Conservation (phyloP, 2,329 filamentous ascomycete genomes). For the Hypoxylon sp. region DNA sequence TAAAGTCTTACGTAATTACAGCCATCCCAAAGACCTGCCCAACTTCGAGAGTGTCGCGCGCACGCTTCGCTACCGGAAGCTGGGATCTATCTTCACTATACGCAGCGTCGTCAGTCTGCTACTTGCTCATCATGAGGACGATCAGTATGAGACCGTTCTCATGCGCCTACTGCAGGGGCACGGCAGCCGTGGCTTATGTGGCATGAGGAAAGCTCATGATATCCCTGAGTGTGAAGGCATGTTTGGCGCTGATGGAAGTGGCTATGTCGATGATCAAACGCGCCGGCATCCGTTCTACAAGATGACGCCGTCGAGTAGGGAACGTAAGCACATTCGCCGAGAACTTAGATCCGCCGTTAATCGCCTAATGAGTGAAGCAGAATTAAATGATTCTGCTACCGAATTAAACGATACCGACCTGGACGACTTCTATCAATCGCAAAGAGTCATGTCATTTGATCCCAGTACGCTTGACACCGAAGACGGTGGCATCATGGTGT, state of each 20-base stretch:
- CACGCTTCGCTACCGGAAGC: constrained; percentile 77
- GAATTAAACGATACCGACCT: constrained; percentile 44
- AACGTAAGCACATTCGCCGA: constrained; percentile 48
- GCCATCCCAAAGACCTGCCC: constrained; percentile 61
- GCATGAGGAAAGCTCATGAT: constrained; percentile 74
- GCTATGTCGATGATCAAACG: constrained; percentile 66
- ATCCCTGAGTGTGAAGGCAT: constrained; percentile 90
- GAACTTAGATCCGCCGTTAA: constrained; percentile 49
- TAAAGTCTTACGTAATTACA: constrained; percentile 49
- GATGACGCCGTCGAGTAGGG: constrained; percentile 49
- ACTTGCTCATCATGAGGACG: constrained; percentile 89
- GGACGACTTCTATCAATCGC: constrained; percentile 42
- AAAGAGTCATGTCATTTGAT: constrained; percentile 31
- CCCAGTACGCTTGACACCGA: constrained; percentile 62
- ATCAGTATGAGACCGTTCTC: constrained; percentile 91
- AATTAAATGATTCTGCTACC: constrained; percentile 34
- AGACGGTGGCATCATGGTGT: constrained; percentile 75
- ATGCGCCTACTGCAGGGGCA: constrained; percentile 81
- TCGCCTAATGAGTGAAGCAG: constrained; percentile 35
- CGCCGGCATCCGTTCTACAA: constrained; percentile 57
- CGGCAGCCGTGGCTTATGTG: constrained; percentile 77
- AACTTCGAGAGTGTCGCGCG: constrained; percentile 86
- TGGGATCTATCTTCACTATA: constrained; percentile 74
- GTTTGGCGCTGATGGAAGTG: constrained; percentile 79
- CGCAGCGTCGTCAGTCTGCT: constrained; percentile 73